Evolutionary conservation across 257 asterid species (phyloP).

Genomic region (Eucommia ulmoides): DNA sequence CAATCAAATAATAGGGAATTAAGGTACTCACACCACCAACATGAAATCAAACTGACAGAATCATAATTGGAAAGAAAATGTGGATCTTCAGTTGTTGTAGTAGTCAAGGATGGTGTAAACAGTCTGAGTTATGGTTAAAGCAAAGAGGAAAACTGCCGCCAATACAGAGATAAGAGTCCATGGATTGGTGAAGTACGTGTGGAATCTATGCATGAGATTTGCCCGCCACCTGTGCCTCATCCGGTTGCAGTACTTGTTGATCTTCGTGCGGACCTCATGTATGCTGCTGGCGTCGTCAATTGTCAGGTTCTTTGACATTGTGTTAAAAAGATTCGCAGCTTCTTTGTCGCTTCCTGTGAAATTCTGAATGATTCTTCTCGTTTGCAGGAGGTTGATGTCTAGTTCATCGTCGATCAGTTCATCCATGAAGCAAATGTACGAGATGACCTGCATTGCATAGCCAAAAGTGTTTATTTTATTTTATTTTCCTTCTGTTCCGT

Average conservation of each 20-base stretch:
- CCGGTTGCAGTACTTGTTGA: constrained; percentile 30
- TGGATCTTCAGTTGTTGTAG: too few relatives aligned
- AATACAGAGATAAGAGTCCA: constrained; percentile 40
- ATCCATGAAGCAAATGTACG: constrained; percentile 49
- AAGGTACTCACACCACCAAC: too few relatives aligned
- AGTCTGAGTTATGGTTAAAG: constrained; percentile 37
- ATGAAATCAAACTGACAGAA: too few relatives aligned
- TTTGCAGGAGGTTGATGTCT: constrained; percentile 45
- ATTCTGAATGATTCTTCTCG: constrained; percentile 30
- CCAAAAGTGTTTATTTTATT: too few relatives aligned
- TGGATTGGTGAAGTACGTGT: constrained; percentile 44
- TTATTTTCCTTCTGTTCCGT: too few relatives aligned
- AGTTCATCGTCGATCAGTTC: constrained; percentile 28
- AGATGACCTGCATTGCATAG: too few relatives aligned
- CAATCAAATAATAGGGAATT: too few relatives aligned
- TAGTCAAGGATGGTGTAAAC: constrained; percentile 20
- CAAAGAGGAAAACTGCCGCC: constrained; percentile 47
- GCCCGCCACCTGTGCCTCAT: constrained; percentile 34
- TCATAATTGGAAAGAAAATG: too few relatives aligned
- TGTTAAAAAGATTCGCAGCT: constrained; percentile 37
- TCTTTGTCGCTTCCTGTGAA: constrained; percentile 47
- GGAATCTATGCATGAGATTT: constrained; percentile 28
- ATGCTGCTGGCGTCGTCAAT: constrained; percentile 31
- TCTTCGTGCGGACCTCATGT: constrained; percentile 17
- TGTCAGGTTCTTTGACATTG: constrained; percentile 33